Percentiles rank a stretch among this genome's conserved stretches.
Conservation (phyloP, 768 basidiomycete species). For the Crepidotus variabilis region DNA sequence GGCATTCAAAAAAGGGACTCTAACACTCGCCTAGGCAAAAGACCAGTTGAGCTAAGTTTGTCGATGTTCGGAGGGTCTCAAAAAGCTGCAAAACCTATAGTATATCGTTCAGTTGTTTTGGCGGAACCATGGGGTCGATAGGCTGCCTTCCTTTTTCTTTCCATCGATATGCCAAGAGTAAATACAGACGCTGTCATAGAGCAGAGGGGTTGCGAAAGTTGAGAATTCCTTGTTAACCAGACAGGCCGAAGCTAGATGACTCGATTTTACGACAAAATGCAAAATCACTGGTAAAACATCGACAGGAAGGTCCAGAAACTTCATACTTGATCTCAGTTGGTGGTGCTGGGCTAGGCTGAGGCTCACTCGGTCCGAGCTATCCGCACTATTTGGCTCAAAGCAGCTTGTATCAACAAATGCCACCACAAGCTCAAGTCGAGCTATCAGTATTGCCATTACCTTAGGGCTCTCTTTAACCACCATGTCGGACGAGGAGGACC, state of each 20-base stretch:
- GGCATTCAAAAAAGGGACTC: neutral
- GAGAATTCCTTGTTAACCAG: conserved; percentile 59
- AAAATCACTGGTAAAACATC: conserved; percentile 64
- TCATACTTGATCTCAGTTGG: neutral
- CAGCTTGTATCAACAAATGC: neutral
- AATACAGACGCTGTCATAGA: conserved; percentile 62
- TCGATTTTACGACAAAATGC: conserved; percentile 43
- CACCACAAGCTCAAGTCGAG: neutral
- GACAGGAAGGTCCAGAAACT: conserved; percentile 50
- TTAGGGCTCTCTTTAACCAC: conserved; percentile 14
- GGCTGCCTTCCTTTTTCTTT: conserved; percentile 48
- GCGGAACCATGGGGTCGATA: too few relatives aligned
- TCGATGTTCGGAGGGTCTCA: conserved; percentile 48
- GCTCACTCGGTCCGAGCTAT: neutral
- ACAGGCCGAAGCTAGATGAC: conserved; percentile 47
- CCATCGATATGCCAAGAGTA: conserved; percentile 68
- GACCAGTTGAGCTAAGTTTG: conserved; percentile 57
- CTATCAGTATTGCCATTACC: conserved; percentile 8
- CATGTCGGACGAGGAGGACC: conserved; percentile 46
- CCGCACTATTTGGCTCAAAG: neutral
- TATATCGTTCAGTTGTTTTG: neutral
- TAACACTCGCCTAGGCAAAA: conserved; percentile 45
- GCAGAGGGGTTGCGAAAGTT: conserved; percentile 39
- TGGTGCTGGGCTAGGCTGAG: neutral
- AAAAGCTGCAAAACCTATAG: conserved; percentile 60